Evolutionary conservation across 495 filamentous ascomycete species (phyloP).

Genomic region (Xylaria bambusicola): DNA sequence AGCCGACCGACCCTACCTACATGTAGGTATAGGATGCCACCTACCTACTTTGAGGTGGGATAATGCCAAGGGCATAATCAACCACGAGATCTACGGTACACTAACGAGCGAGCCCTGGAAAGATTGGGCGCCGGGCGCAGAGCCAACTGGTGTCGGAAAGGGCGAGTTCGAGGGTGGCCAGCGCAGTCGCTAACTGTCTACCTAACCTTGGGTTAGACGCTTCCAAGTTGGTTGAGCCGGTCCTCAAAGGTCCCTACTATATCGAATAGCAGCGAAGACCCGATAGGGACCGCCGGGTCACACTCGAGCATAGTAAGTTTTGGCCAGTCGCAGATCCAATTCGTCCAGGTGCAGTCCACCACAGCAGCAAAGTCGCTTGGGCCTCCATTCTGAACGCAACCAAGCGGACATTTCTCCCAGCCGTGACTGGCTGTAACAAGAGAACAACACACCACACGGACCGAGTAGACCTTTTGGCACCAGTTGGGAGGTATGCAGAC

Average conservation of each 20-base stretch:
- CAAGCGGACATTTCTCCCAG: conserved; percentile 15
- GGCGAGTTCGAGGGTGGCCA: conserved; percentile 28
- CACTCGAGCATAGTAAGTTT: background rate
- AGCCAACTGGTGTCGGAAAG: conserved; percentile 30
- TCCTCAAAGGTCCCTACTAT: conserved; percentile 7
- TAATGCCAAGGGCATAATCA: too few species aligned
- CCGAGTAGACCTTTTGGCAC: conserved; percentile 6
- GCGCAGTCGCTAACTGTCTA: conserved; percentile 17
- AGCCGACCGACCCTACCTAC: conserved; percentile 13
- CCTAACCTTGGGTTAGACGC: too few species aligned
- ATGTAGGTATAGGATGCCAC: too few species aligned
- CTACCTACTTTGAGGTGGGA: background rate
- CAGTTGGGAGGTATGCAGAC: conserved; percentile 14
- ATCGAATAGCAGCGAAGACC: background rate
- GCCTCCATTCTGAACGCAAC: conserved; percentile 21
- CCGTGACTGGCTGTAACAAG: conserved; percentile 14
- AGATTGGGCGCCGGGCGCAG: background rate
- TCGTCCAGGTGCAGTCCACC: conserved; percentile 16
- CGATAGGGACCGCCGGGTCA: conserved; percentile 15
- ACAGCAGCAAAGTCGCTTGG: conserved; percentile 14
- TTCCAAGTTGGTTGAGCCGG: background rate
- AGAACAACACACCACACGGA: conserved; percentile 23
- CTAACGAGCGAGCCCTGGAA: background rate
- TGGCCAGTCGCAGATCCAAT: conserved; percentile 15
- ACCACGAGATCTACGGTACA: too few species aligned